Base-by-base conservation (phyloP, 805 yeast genomes). In the Starmerella apis region DNA sequence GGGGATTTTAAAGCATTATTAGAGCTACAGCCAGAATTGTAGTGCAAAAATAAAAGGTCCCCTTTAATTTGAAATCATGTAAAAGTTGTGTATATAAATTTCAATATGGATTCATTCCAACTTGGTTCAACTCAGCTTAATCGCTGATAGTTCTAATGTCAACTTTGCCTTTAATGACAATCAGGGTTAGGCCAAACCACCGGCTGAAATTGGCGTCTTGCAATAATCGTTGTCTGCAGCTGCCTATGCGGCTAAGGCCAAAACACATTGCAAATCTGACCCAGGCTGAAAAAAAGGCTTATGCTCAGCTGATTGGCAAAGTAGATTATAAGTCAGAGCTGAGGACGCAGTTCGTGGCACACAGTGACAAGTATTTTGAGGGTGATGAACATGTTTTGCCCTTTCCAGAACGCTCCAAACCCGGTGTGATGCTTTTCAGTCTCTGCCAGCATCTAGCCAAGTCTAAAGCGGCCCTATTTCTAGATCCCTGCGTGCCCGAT, bases 321-420 rank as follows among this genome's bases (percentile, higher is more conserved):
- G 43, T 47, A 1, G 37, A 19, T 20, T 10, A 10, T 3, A 7
- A 23, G 4, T 14, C 10, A 4, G 39, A 42, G 23, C 39, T 19
- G 20, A 27, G 48, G 2, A 50, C 49, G n/a, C 28, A 8, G 18
- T 56, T 45, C 32, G 14, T 51, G 1, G 43, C 57, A 3, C 48
- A 53, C 28, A 46, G 54, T 43, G 22, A 36, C 11, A 8, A 16
- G 13, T 57, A 56, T 32, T 33, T 31, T 3, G 50, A 48, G 16
- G 55, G 56, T 9, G 60, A 57, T 43, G 60, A 57, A 45, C 24
- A 46, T n/a, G 49, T 53, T 6, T 52, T 57, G 18, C 60, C 60
- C 2, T 57, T 49, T 39, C 56, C 60, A 2, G 60, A 57, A 36
- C 27, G 60, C n/a, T 50, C 52, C 10, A 42, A 24, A 16, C 31